Evolutionary conservation across 495 filamentous ascomycete species (phyloP).

Genomic region (Neurospora discreta): DNA sequence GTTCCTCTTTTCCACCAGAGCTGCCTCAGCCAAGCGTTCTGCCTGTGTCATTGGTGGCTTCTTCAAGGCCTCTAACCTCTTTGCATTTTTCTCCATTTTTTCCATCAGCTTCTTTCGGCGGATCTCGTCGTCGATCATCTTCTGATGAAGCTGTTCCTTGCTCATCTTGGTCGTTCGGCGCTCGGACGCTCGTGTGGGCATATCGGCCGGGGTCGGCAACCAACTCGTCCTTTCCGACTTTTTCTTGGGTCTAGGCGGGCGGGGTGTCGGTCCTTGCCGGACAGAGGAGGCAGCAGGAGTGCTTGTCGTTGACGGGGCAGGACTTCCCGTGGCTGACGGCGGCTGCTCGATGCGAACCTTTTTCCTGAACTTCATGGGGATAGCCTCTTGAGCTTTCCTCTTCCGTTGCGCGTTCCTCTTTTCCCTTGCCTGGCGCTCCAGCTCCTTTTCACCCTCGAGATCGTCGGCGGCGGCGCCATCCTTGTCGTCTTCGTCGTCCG

Average conservation of each 20-base stretch:
- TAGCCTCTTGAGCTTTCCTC: slow-evolving; percentile 59
- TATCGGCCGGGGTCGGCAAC: slow-evolving; percentile 69
- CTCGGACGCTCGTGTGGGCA: slow-evolving; percentile 70
- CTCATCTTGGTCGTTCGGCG: slow-evolving; percentile 75
- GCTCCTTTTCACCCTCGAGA: slow-evolving; percentile 52
- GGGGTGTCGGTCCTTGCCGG: not conserved
- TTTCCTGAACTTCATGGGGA: slow-evolving; percentile 42
- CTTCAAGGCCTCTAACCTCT: slow-evolving; percentile 61
- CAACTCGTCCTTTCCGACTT: slow-evolving; percentile 87
- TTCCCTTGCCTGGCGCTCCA: slow-evolving; percentile 49
- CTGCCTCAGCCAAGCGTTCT: slow-evolving; percentile 78
- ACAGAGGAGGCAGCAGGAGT: not conserved
- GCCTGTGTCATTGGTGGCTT: slow-evolving; percentile 77
- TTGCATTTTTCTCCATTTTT: slow-evolving; percentile 80
- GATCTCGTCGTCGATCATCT: slow-evolving; percentile 74
- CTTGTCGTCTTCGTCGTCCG: slow-evolving; percentile 72
- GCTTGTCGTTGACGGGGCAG: slow-evolving; percentile 12
- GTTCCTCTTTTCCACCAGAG: slow-evolving; percentile 69
- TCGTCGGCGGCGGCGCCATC: slow-evolving; percentile 59
- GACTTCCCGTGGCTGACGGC: slow-evolving; percentile 16
- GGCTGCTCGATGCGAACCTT: slow-evolving; percentile 43
- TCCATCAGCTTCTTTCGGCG: slow-evolving; percentile 66
- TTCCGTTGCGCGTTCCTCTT: slow-evolving; percentile 47
- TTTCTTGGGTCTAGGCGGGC: slow-evolving; percentile 64
- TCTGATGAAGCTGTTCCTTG: slow-evolving; percentile 68